phyloP scores from a whole-genome alignment of 345 rosid species.

The Heritiera littoralis region DNA sequence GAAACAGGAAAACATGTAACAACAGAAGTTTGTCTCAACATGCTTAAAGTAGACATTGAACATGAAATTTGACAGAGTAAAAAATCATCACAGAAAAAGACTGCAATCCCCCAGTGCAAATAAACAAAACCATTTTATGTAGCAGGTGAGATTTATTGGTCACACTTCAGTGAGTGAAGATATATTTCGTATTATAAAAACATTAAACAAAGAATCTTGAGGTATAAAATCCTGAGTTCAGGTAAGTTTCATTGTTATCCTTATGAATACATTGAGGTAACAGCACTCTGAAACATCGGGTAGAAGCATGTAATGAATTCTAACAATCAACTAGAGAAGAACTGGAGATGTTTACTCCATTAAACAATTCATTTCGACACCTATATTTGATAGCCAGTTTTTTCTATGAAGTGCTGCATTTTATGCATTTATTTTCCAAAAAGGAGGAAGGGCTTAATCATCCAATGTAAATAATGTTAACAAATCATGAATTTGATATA shows the following conservation, averaged over 20 bases:
- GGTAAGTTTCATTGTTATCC: not conserved
- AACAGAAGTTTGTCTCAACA: not conserved
- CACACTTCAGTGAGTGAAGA: too few species aligned
- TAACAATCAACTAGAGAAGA: not conserved
- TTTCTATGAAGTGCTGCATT: not conserved
- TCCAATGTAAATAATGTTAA: not conserved
- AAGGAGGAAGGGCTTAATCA: not conserved
- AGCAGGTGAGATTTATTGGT: not conserved
- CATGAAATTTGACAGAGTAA: not conserved
- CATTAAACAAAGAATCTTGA: too few species aligned
- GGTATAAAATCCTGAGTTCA: too few species aligned
- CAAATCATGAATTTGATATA: not conserved
- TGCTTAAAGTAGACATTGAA: not conserved
- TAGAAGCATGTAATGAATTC: not conserved
- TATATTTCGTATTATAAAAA: too few species aligned
- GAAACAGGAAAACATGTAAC: not conserved
- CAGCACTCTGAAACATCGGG: not conserved
- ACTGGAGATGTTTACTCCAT: not conserved
- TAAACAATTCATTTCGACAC: not conserved
- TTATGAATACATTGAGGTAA: not conserved
- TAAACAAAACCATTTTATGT: not conserved
- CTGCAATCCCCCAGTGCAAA: too few species aligned
- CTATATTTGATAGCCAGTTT: not conserved
- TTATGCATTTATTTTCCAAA: not conserved
- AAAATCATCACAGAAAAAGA: not conserved